These are phyloP conservation scores for Chlorella sp. DNA, from an alignment of 139 green algal species.

Conservation along the genomic window DNA sequence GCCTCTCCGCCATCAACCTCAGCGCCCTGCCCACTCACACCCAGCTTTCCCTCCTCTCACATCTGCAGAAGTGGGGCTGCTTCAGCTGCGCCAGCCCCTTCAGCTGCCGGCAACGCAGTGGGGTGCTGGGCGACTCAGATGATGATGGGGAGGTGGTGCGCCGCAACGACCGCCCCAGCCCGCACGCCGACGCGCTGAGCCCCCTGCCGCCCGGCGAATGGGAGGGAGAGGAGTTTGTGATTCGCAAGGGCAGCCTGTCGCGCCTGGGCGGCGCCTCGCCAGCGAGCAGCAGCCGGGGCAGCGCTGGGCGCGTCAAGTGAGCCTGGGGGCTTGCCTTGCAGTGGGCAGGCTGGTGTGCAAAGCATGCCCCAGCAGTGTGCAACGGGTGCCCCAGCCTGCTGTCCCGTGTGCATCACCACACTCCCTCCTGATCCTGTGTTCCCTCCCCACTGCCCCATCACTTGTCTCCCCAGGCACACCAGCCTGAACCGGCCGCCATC, in stretches of 20 bases:
- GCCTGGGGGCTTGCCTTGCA: background rate
- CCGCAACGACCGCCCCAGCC: background rate
- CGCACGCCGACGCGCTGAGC: too few relatives aligned
- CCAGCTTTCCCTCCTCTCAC: background rate
- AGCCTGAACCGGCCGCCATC: conserved; percentile 28
- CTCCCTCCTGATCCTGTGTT: background rate
- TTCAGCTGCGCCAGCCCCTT: conserved; percentile 41
- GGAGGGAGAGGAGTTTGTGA: conserved; percentile 21
- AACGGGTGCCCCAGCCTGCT: too few relatives aligned
- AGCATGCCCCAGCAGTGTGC: too few relatives aligned
- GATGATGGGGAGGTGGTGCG: conserved; percentile 25
- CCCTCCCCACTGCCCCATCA: background rate
- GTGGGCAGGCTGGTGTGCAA: too few relatives aligned
- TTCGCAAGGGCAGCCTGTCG: conserved; percentile 15
- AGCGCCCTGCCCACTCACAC: background rate
- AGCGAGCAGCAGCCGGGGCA: background rate
- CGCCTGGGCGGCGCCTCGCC: background rate
- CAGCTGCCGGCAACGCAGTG: background rate
- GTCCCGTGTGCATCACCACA: too few relatives aligned
- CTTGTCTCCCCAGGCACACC: conserved; percentile 3
- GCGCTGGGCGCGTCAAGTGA: conserved; percentile 5
- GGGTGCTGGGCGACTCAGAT: background rate
- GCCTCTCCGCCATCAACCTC: background rate
- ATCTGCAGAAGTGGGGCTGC: conserved; percentile 22
- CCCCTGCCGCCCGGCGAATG: too few relatives aligned